Evolutionary conservation across 208 protist species (phyloP), one percentile per base, ranked within the genome.

Genomic region (Leishmania amazonensis): DNA sequence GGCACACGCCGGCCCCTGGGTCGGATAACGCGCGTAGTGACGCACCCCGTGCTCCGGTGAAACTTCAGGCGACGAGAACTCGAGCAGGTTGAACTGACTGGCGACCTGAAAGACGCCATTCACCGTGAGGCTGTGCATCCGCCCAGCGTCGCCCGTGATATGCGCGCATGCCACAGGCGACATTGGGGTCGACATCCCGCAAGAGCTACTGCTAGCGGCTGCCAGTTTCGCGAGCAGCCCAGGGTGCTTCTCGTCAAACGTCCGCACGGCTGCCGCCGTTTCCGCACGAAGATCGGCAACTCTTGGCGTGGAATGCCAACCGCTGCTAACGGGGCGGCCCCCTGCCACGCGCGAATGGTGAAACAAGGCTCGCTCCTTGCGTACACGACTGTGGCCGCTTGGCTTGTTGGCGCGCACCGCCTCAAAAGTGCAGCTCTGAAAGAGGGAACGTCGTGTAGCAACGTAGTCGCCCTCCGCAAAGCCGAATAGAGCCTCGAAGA

Each of bases 1-100:
- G 17, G 93, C 89, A 54, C 89, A 94, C 60, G 89, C 91, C 3
- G 93, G 93, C 19, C 93, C 93, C 76, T 96, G 93, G 9, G 91
- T 96, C 31, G 45, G n/a, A 81, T 96, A 90, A 42, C 76, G 68
- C 21, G 85, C 72, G 87, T 96, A 96, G 68, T 84, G 53, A 0
- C 85, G 81, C 19, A 96, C 81, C 0, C 93, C 91, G 13, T 84
- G 77, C 81, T 95, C 90, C 0, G 93, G 91, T 24, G 73, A 82
- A 31, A 89, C 80, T 3, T 28, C 70, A 8, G 80, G 31, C 0
- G 73, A 78, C 58, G 87, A 76, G 62, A 96, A 94, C 84, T 96
- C 93, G 7, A 96, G 86, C 54, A 90, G 77, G 76, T 96, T 96
- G 47, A 96, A 94, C 83, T 96, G 91, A n/a, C 91, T 95, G 9